phyloP scores from a whole-genome alignment of 108 stramenopile species.

The Stephanodiscus minutulus region DNA sequence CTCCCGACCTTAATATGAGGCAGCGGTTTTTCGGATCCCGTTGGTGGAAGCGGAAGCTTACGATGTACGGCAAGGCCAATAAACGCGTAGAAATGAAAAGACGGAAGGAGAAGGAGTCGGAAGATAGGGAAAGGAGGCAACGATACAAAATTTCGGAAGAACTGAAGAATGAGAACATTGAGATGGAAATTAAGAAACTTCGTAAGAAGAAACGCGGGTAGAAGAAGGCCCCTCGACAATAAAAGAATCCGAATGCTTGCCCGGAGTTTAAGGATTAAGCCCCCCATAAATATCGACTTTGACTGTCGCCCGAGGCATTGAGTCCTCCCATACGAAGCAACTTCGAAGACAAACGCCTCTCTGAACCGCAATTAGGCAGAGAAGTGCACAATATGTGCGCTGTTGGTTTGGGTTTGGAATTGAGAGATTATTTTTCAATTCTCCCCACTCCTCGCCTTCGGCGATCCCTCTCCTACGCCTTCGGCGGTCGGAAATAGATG shows the following conservation, averaged over 20 bases:
- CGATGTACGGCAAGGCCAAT: constrained; percentile 22
- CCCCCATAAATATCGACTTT: too few relatives aligned
- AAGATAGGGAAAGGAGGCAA: constrained; percentile 20
- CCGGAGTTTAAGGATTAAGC: background rate
- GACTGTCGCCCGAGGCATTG: constrained; percentile 28
- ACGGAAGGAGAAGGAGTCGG: constrained; percentile 6
- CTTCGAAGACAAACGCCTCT: too few relatives aligned
- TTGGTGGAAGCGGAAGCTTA: constrained; percentile 45
- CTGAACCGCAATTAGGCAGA: too few relatives aligned
- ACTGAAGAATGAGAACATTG: constrained; percentile 12
- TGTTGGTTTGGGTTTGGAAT: too few relatives aligned
- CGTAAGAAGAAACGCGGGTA: constrained; percentile 7
- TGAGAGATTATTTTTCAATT: too few relatives aligned
- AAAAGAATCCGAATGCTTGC: too few relatives aligned
- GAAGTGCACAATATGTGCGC: too few relatives aligned
- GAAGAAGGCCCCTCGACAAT: too few relatives aligned
- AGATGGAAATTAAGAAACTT: constrained; percentile 7
- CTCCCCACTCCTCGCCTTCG: too few relatives aligned
- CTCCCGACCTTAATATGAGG: constrained; percentile 14
- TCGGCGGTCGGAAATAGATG: too few relatives aligned
- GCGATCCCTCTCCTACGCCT: too few relatives aligned
- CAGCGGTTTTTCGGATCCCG: constrained; percentile 29
- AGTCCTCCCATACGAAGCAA: too few relatives aligned
- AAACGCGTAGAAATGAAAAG: constrained; percentile 19
- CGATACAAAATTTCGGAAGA: constrained; percentile 31